Conservation (phyloP, 2,329 filamentous ascomycete genomes). For the Cordyceps militaris region DNA sequence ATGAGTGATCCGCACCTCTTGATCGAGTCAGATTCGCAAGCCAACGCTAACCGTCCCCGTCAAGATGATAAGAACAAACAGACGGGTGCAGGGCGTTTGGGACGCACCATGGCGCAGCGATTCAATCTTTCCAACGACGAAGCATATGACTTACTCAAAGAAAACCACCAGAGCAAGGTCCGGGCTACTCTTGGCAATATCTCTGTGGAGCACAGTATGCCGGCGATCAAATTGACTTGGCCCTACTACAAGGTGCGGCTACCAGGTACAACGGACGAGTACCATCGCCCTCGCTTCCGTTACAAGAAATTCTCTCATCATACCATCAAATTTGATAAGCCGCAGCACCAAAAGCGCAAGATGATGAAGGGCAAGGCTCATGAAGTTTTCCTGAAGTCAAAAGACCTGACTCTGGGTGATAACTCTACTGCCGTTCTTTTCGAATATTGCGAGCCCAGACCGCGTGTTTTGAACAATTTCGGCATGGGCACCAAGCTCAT, state of each 20-base stretch:
- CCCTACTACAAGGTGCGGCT: constrained; percentile 92
- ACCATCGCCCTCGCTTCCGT: constrained; percentile 72
- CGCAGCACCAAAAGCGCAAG: constrained; percentile 71
- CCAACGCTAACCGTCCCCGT: constrained; percentile 52
- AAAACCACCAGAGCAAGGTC: constrained; percentile 94
- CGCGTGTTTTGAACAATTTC: constrained; percentile 87
- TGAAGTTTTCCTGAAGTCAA: constrained; percentile 71
- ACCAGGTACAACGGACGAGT: constrained; percentile 65
- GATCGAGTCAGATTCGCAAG: constrained; percentile 66
- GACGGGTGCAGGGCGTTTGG: constrained; percentile 61
- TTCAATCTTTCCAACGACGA: constrained; percentile 98
- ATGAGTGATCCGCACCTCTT: constrained; percentile 83
- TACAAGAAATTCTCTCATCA: constrained; percentile 62
- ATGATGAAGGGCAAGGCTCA: constrained; percentile 73
- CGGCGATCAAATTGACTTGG: constrained; percentile 84
- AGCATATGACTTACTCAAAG: constrained; percentile 90
- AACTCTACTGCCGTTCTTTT: constrained; percentile 83
- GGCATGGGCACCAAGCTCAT: constrained; percentile 95
- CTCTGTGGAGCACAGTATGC: constrained; percentile 89
- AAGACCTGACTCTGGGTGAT: constrained; percentile 78
- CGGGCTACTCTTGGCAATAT: constrained; percentile 86
- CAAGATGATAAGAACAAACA: constrained; percentile 53
- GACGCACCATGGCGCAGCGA: constrained; percentile 66
- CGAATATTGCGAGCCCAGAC: constrained; percentile 93
- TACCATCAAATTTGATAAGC: constrained; percentile 64